Evolutionary conservation across 1,284 basidiomycete species (phyloP), one percentile per base, ranked within the genome.

Genomic region (Ceratobasidium sp.): DNA sequence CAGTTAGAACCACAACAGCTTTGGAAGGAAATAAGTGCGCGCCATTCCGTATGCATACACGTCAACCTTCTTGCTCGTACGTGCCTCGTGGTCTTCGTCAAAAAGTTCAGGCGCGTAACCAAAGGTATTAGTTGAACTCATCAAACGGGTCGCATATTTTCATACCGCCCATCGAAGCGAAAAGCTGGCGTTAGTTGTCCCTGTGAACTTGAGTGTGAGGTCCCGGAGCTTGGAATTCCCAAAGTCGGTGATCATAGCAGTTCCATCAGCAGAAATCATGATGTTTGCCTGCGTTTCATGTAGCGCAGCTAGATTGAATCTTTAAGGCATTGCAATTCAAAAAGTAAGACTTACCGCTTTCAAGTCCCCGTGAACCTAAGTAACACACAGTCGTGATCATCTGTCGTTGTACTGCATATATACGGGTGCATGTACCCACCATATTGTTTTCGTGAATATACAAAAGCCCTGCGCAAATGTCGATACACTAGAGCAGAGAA

Each of bases 21-120:
- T n/a, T n/a, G n/a, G n/a, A n/a, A n/a, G n/a, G n/a, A n/a, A n/a
- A n/a, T n/a, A 52, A 29, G 29, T 13, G 20, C 57, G 22, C 27
- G 49, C 57, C 57, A 60, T 60, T 10, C 57, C 57, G 15, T 47
- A 31, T 13, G 57, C 57, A 34, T 60, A 60, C 17, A 60, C 57
- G 17, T 60, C 57, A 8, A 31, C 22, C 15, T 47, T 25, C 34
- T 55, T 40, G 34, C 27, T 47, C 3, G 25, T 17, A 5, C 49
- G 22, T 10, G 52, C 2, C 20, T 62, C 58, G 12, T 45, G 58
- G 15, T 45, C 58, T 17, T n/a, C 27, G 20, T 25, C 4, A 58
- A 10, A 6, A 58, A 7, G 17, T 58, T 43, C 22, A 15, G 56
- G 8, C 25, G 22, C 27, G 56, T 12, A 40, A n/a, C 1, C 13